These are phyloP conservation scores for Mycocentrospora acerina DNA, from an alignment of 2,329 filamentous ascomycete species.

Conservation along the genomic window DNA sequence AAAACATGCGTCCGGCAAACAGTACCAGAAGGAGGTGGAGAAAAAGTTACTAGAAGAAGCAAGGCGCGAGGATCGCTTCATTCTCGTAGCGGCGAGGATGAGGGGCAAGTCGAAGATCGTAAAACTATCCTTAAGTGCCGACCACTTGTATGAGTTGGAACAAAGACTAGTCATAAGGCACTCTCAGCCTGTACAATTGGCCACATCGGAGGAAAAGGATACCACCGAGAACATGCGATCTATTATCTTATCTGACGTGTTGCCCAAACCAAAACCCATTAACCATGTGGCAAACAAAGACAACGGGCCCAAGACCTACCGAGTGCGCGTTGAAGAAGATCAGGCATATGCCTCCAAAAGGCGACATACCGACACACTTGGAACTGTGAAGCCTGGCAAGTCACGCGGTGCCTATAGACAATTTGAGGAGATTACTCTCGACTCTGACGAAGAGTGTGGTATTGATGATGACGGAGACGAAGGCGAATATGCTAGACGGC, in stretches of 20 bases:
- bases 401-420: conserved; percentile 20
- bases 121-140: conserved; percentile 40
- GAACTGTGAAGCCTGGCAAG: conserved; percentile 23
- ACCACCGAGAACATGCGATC: conserved; percentile 18
- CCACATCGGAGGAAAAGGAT: conserved; percentile 27
- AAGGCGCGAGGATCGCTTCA: conserved; percentile 47
- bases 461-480: conserved; percentile 22
- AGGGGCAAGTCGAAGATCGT: conserved; percentile 49
- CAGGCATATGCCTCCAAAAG: conserved; percentile 41
- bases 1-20: conserved; percentile 48
- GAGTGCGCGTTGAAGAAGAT: conserved; percentile 43
- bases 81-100: conserved; percentile 49
- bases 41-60: conserved; percentile 46
- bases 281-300: conserved; percentile 22
- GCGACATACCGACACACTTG: conserved; percentile 25
- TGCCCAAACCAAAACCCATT: conserved; percentile 18
- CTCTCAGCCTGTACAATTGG: conserved; percentile 16
- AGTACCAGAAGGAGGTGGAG: conserved; percentile 52
- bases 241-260: conserved; percentile 42
- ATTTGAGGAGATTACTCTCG: conserved; percentile 51
- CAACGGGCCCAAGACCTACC: conserved; percentile 39
- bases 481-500: conserved; percentile 13
- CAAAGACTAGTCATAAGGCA: conserved; percentile 34
- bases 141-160: conserved; percentile 40
- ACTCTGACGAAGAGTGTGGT: conserved; percentile 46